phyloP scores from a whole-genome alignment of 352 stramenopile genomes.

The Pythium dissimile region DNA sequence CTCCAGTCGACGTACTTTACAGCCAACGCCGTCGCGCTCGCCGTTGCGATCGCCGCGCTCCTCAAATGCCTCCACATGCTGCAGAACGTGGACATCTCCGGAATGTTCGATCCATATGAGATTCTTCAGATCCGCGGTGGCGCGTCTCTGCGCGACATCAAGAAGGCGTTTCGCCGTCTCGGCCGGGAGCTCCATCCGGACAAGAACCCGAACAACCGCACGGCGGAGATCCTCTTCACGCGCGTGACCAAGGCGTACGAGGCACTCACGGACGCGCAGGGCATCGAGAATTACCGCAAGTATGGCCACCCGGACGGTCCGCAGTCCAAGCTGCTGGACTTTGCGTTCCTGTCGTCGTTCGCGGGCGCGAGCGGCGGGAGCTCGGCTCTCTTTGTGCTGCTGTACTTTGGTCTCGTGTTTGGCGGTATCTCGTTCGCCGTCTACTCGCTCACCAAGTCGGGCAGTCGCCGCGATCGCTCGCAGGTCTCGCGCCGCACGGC shows the following conservation, averaged over 20 bases:
- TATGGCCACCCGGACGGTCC: constrained; percentile 79
- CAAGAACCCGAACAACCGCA: constrained; percentile 69
- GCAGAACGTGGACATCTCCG: constrained; percentile 70
- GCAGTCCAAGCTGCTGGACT: constrained; percentile 71
- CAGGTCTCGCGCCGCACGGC: constrained; percentile 50
- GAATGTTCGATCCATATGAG: constrained; percentile 84
- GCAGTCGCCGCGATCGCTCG: constrained; percentile 54
- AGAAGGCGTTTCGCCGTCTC: constrained; percentile 70
- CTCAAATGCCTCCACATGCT: constrained; percentile 55
- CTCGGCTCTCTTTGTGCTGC: constrained; percentile 57
- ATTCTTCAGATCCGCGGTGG: constrained; percentile 69
- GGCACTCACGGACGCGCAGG: constrained; percentile 64
- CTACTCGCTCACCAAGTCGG: constrained; percentile 56
- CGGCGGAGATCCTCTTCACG: constrained; percentile 41
- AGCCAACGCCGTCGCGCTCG: constrained; percentile 47
- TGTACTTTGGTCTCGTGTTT: constrained; percentile 71
- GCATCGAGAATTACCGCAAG: constrained; percentile 77
- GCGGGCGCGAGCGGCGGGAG: constrained; percentile 30
- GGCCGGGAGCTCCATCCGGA: constrained; percentile 71
- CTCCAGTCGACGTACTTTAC: constrained; percentile 41
- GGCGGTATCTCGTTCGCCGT: constrained; percentile 54
- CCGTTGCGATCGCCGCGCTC: constrained; percentile 37
- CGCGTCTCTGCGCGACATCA: constrained; percentile 55
- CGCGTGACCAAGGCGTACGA: constrained; percentile 86
- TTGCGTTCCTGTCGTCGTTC: constrained; percentile 64